A percentile compares a stretch with the other conserved stretches of the same genome.
Conservation (phyloP, 169 alveolate species). For the Plasmodium yoelii region DNA sequence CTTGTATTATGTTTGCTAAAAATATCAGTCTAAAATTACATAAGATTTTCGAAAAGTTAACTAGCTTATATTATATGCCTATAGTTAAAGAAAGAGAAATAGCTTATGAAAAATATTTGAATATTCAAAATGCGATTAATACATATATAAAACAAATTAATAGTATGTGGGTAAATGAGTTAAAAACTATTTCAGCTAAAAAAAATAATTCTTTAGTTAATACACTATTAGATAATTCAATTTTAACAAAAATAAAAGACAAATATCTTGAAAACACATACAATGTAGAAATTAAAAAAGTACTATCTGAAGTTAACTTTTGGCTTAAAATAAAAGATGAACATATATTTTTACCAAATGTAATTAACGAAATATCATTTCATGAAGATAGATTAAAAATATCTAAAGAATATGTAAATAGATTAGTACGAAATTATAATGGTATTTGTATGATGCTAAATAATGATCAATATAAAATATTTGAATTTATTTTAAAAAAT, state of each 20-base stretch:
- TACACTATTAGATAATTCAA: slow-evolving; percentile 56
- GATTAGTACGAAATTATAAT: slow-evolving; percentile 69
- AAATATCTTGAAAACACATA: slow-evolving; percentile 66
- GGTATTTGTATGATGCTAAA: slow-evolving; percentile 55
- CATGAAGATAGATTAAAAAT: slow-evolving; percentile 74
- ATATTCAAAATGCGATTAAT: slow-evolving; percentile 59
- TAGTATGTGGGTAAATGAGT: slow-evolving; percentile 67
- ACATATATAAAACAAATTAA: slow-evolving; percentile 70
- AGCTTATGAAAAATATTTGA: slow-evolving; percentile 59
- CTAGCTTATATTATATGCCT: slow-evolving; percentile 36
- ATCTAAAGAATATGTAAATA: slow-evolving; percentile 68
- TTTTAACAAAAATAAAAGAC: slow-evolving; percentile 51
- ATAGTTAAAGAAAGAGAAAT: slow-evolving; percentile 46
- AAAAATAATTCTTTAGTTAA: slow-evolving; percentile 62
- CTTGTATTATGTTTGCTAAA: slow-evolving; percentile 72
- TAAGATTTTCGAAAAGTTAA: slow-evolving; percentile 37
- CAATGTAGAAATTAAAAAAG: slow-evolving; percentile 52
- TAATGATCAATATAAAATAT: slow-evolving; percentile 67
- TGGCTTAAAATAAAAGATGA: slow-evolving; percentile 73
- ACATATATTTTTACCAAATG: slow-evolving; percentile 60
- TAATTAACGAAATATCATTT: slow-evolving; percentile 63
- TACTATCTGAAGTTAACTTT: slow-evolving; percentile 52
- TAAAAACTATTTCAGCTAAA: slow-evolving; percentile 55
- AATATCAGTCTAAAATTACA: slow-evolving; percentile 46
- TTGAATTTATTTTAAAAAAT: slow-evolving; percentile 61